These are phyloP conservation scores for Coffea eugenioides DNA, from an alignment of 257 asterid genomes.

Conservation along the genomic window DNA sequence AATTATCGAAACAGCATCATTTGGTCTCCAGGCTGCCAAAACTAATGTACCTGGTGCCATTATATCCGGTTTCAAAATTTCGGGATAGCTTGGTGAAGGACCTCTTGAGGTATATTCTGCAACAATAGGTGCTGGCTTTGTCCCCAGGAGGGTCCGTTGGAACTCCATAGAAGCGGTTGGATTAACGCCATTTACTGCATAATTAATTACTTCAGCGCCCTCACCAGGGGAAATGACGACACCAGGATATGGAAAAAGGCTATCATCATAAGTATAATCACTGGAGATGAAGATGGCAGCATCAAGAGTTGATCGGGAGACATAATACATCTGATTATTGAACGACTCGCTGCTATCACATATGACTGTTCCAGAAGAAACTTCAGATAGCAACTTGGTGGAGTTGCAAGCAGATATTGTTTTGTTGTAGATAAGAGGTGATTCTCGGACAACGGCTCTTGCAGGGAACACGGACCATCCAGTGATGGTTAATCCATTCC, in stretches of 20 bases:
- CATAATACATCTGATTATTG: not conserved
- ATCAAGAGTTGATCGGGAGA: not conserved
- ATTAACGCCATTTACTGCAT: not conserved
- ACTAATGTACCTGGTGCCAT: constrained; percentile 41
- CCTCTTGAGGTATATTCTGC: constrained; percentile 34
- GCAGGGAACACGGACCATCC: constrained; percentile 41
- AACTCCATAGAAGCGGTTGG: constrained; percentile 27
- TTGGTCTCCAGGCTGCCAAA: constrained; percentile 38
- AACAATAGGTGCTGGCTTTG: constrained; percentile 27
- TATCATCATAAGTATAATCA: constrained; percentile 2
- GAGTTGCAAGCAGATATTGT: constrained; percentile 31
- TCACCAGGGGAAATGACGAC: constrained; percentile 19
- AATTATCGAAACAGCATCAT: not conserved
- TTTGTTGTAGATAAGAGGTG: constrained; percentile 26
- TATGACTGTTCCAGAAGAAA: constrained; percentile 17
- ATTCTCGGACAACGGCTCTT: constrained; percentile 1
- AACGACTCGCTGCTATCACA: constrained; percentile 16
- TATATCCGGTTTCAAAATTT: constrained; percentile 39
- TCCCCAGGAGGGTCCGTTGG: constrained; percentile 35
- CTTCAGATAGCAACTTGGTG: not conserved
- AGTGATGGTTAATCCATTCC: constrained; percentile 25
- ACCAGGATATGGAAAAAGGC: not conserved
- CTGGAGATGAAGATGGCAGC: constrained; percentile 18
- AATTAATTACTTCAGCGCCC: constrained; percentile 18
- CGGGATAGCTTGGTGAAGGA: constrained; percentile 37